These are phyloP conservation scores for Ilyonectria destructans DNA, from an alignment of 2,329 filamentous ascomycete genomes.

Conservation along the genomic window DNA sequence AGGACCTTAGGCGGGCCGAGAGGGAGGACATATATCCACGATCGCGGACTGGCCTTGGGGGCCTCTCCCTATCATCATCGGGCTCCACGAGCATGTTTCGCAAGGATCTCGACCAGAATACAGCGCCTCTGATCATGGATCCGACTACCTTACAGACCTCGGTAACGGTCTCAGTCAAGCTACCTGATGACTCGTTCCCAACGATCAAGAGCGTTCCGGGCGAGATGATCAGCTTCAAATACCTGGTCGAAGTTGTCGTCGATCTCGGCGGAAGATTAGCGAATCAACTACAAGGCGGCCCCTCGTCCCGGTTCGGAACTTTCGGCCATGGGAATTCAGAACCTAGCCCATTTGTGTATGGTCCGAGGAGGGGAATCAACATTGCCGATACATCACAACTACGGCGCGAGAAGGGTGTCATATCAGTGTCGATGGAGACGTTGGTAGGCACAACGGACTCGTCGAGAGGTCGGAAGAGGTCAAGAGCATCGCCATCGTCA, in stretches of 20 bases:
- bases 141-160: slow-evolving; percentile 83
- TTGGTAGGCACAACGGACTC: slow-evolving; percentile 90
- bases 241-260: slow-evolving; percentile 92
- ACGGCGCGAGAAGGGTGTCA: slow-evolving; percentile 91
- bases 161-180: slow-evolving; percentile 86
- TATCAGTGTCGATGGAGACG: slow-evolving; percentile 88
- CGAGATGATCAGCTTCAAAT: slow-evolving; percentile 95
- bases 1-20: slow-evolving; percentile 77
- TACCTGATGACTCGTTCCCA: slow-evolving; percentile 93
- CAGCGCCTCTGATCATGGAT: slow-evolving; percentile 90
- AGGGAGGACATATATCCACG: slow-evolving; percentile 91
- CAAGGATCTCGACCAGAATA: slow-evolving; percentile 92
- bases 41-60: slow-evolving; percentile 88
- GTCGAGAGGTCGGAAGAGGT: slow-evolving; percentile 55
- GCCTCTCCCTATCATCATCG: slow-evolving; percentile 88
- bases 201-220: slow-evolving; percentile 93
- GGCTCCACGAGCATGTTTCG: slow-evolving; percentile 94
- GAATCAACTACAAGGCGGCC: slow-evolving; percentile 77
- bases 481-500: slow-evolving; percentile 46
- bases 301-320: slow-evolving; percentile 60
- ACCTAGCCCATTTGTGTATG: slow-evolving; percentile 49
- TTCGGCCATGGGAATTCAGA: slow-evolving; percentile 50
- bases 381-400: slow-evolving; percentile 92
- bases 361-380: slow-evolving; percentile 64
- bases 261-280: slow-evolving; percentile 91